These are phyloP conservation scores for Lichtheimia ramosa DNA, from an alignment of 371 early-diverging fungal species.

Conservation along the genomic window DNA sequence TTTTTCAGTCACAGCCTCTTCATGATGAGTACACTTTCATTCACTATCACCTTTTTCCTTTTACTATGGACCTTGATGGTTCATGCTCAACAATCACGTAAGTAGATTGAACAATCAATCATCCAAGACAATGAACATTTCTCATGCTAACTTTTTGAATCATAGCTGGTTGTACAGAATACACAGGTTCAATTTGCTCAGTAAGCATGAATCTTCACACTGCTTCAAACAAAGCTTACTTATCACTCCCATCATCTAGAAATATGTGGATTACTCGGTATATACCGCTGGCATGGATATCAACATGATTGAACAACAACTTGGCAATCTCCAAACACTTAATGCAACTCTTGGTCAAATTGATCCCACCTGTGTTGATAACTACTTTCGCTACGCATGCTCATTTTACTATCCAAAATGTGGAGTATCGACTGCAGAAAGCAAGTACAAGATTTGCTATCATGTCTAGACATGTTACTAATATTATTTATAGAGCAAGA, in stretches of 20 bases:
- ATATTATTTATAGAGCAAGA: slow-evolving; percentile 8
- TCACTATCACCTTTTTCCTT: not conserved
- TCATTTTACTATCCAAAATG: slow-evolving; percentile 38
- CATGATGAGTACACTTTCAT: not conserved
- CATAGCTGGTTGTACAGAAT: slow-evolving; percentile 6
- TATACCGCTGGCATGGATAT: slow-evolving; percentile 21
- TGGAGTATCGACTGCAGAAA: slow-evolving; percentile 12
- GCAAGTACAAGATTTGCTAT: slow-evolving; percentile 8
- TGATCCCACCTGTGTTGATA: slow-evolving; percentile 39
- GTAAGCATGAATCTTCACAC: slow-evolving; percentile 5
- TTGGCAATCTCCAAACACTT: slow-evolving; percentile 13
- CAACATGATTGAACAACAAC: slow-evolving; percentile 23
- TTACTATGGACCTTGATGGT: not conserved
- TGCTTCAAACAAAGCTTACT: not conserved
- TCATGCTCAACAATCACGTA: not conserved
- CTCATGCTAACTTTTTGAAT: not conserved
- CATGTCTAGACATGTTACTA: slow-evolving; percentile 4
- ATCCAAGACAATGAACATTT: not conserved
- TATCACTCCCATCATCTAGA: slow-evolving; percentile 13
- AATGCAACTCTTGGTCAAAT: slow-evolving; percentile 9
- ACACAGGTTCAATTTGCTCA: slow-evolving; percentile 12
- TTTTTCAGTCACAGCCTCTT: not conserved
- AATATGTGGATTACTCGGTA: slow-evolving; percentile 35
- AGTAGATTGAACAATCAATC: not conserved
- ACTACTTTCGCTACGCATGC: slow-evolving; percentile 41